A percentile compares a stretch with the other conserved stretches of the same genome.
Evolutionary conservation across 257 asterid species (phyloP).

Genomic region (Striga asiatica): DNA sequence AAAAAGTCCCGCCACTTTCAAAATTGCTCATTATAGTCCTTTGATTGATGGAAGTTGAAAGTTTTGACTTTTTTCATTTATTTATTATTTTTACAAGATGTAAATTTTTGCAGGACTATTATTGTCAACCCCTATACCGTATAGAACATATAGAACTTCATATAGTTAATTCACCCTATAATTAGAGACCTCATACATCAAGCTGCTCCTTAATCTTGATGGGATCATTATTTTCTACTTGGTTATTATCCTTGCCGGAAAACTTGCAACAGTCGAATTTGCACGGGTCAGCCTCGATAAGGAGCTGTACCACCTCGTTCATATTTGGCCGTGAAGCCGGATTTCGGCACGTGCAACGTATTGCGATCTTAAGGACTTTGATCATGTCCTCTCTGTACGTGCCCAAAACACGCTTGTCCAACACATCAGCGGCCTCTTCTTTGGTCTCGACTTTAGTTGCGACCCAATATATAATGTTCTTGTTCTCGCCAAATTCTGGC

Average conservation of each 20-base stretch:
- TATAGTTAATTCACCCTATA: background rate
- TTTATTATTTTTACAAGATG: no score
- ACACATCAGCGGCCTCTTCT: slow-evolving; percentile 51
- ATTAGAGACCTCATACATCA: background rate
- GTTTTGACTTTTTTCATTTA: no score
- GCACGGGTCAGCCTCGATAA: slow-evolving; percentile 73
- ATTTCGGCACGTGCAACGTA: slow-evolving; percentile 61
- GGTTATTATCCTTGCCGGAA: background rate
- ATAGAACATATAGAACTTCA: no score
- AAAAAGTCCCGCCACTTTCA: no score
- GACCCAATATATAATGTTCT: slow-evolving; percentile 71
- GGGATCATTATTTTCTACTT: background rate
- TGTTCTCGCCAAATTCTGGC: slow-evolving; percentile 77
- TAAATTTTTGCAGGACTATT: background rate
- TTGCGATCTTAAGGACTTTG: slow-evolving; percentile 64
- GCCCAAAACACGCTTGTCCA: slow-evolving; percentile 50
- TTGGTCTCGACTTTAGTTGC: slow-evolving; percentile 55
- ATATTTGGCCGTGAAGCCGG: slow-evolving; percentile 69
- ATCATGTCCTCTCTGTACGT: slow-evolving; percentile 73
- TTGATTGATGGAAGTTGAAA: no score
- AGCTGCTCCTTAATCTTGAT: slow-evolving; percentile 2
- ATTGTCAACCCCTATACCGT: no score
- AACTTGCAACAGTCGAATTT: slow-evolving; percentile 33
- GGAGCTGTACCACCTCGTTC: slow-evolving; percentile 68
- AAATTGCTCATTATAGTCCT: no score